Base-by-base conservation (phyloP, 192 early-diverging fungal genomes). In the Entomortierella parvispora region DNA sequence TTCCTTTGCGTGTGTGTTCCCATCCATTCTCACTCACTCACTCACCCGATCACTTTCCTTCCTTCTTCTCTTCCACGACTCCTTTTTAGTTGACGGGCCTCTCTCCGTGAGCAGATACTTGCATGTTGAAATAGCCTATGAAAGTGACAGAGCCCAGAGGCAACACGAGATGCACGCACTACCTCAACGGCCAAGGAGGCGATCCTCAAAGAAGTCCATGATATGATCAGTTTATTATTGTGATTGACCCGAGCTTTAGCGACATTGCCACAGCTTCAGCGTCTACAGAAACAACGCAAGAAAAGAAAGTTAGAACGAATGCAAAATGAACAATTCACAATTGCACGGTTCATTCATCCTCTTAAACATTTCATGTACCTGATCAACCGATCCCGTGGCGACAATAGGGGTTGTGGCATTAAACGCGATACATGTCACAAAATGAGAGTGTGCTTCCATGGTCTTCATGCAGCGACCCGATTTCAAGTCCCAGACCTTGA, bases 401-500 rank as follows among this genome's bases (percentile, higher is more conserved):
- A 97, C 90, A 49, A 93, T 61, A 0, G 91, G 91, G 29, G 80
- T 87, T 32, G 85, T 84, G 14, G 61, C 64, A 45, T 88, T 89
- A 74, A 92, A 91, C 46, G 88, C 91, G 34, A 98, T 82, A 69
- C 91, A 92, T 2, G 94, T 95, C 29, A 95, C 91, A 86, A 98
- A 98, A 66, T 98, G 96, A 20, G 82, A 71, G 32, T 95, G 93
- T 2, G 94, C 95, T 49, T 97, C 93, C 50, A 96, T 58, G 14
- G 89, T 91, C 67, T 94, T 95, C 59, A 88, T 83, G 68, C 92
- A 93, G 40, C 93, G 85, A 20, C 95, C 95, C 9, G 90, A 87
- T 46, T 88, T 86, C 26, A 97, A 80, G 64, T 97, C 95, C 97
- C 97, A 99, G 28, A 94, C 81, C 43, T 91, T 87, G 59, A 99